Evolutionary conservation across 1,284 basidiomycete species (phyloP).

Genomic region (Cutaneotrichosporon sp.): DNA sequence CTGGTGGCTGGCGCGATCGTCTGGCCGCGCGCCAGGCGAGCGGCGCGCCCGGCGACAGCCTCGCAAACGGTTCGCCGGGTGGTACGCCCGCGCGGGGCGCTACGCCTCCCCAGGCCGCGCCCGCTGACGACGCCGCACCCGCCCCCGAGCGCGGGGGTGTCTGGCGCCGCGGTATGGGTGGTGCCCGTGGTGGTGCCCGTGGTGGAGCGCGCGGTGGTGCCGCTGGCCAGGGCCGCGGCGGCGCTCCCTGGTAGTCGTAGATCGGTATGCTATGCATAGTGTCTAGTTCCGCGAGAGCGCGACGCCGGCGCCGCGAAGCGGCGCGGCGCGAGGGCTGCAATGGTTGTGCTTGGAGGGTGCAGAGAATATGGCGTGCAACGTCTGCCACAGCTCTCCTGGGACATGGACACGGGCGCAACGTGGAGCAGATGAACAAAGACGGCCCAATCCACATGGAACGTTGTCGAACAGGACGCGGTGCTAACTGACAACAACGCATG

Average conservation of each 20-base stretch:
- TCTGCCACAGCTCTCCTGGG: too few species aligned
- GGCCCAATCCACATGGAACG: too few species aligned
- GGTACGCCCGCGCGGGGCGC: constrained; percentile 1
- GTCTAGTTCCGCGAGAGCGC: too few species aligned
- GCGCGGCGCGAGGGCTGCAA: too few species aligned
- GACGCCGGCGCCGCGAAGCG: too few species aligned
- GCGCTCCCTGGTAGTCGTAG: constrained; percentile 4
- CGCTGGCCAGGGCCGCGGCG: not conserved
- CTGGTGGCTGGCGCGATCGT: constrained; percentile 38
- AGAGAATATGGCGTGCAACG: too few species aligned
- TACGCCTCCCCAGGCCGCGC: not conserved
- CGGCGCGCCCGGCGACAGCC: constrained; percentile 10
- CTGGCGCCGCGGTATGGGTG: constrained; percentile 42
- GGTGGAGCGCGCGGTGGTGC: constrained; percentile 30
- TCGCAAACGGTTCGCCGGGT: constrained; percentile 5
- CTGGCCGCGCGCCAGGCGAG: constrained; percentile 20
- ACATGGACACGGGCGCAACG: too few species aligned
- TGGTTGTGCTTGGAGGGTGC: too few species aligned
- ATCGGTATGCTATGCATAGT: not conserved
- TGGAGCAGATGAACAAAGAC: too few species aligned
- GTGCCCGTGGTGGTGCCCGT: constrained; percentile 55
- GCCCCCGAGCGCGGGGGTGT: constrained; percentile 3
- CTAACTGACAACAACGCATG: too few species aligned
- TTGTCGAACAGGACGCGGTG: too few species aligned
- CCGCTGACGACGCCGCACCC: not conserved